Base-by-base conservation (phyloP, 305 asterid species). In the Salvia sclarea region DNA sequence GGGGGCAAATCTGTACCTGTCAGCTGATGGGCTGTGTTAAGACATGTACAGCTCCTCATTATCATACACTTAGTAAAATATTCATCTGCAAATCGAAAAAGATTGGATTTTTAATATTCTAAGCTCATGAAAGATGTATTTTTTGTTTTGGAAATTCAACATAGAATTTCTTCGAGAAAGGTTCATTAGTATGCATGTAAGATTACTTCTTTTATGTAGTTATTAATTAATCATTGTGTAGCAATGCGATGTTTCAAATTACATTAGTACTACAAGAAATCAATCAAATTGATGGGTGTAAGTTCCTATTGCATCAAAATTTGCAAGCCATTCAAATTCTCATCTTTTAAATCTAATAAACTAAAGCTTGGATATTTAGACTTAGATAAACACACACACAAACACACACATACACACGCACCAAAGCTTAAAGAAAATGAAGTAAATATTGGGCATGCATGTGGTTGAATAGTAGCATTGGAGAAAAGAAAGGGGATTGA, bases 1-100 rank as follows among this genome's bases (percentile, higher is more conserved):
- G 47, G 56, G 37, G 55, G 21, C 66, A 50, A 53, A 53, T 66
- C 25, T 71, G 57, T 66, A 58, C 66, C 38, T 43, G 66, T 62
- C 60, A 48, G 24, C 41, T 24, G 18, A 44, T 68, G 49, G 69
- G 22, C 56, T 58, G 62, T 68, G 22, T 13, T 13, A 8, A 31
- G n/a, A 44, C 14, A 63, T 37, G 25, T 37, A 49, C 44, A 43
- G 4, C 21, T 11, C 31, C 35, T 11, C 31, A 11, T 10, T 4
- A 11, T 21, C 6, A 4, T 14, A 31, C n/a, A 30, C 12, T 4
- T 5, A 30, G 7, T 30, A 14, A n/a, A 22, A 57, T 31, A 14
- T 8, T 38, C 22, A 31, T 33, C 63, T 38, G 11, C n/a, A 38
- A 38, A 38, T 38, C 44, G 11, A 9, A 38, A 10, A 38, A 38